phyloP scores from a whole-genome alignment of 371 early-diverging fungal species.

The Nematocida sp. region DNA sequence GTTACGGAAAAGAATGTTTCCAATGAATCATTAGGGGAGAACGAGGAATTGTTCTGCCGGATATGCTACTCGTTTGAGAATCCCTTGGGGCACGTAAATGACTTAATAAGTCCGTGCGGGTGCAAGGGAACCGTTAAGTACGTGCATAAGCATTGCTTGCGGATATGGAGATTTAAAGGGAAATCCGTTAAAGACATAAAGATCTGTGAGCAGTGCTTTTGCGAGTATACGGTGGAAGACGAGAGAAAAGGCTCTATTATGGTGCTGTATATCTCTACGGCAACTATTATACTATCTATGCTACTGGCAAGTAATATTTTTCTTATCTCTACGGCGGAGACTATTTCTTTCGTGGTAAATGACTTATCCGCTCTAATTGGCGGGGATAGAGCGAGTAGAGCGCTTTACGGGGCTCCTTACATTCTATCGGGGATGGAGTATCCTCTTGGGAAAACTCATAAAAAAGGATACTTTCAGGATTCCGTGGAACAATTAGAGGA shows the following conservation, averaged over 20 bases:
- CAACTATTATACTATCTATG: conserved; percentile 38
- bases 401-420: conserved; percentile 1
- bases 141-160: conserved; percentile 65
- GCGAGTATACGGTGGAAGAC: conserved; percentile 59
- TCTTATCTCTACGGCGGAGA: conserved; percentile 41
- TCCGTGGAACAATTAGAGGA: too few species aligned
- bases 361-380: conserved; percentile 21
- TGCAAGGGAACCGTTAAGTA: conserved; percentile 67
- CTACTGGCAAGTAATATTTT: conserved; percentile 45
- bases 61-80: conserved; percentile 65
- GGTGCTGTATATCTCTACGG: conserved; percentile 31
- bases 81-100: conserved; percentile 55
- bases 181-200: conserved; percentile 61
- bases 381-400: conserved; percentile 8
- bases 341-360: conserved; percentile 40
- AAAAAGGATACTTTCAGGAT: too few species aligned
- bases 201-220: conserved; percentile 66
- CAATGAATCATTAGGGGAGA: neutral
- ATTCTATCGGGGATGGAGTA: conserved; percentile 44
- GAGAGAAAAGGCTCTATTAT: conserved; percentile 51
- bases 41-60: conserved; percentile 56
- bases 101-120: conserved; percentile 66
- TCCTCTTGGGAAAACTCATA: too few species aligned
- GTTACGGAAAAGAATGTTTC: conserved; percentile 1
- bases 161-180: conserved; percentile 65